A percentile compares a stretch with the other conserved stretches of the same genome.
Evolutionary conservation across 164 flowering plant species (phyloP).

Genomic region (Nelumbo lutea): DNA sequence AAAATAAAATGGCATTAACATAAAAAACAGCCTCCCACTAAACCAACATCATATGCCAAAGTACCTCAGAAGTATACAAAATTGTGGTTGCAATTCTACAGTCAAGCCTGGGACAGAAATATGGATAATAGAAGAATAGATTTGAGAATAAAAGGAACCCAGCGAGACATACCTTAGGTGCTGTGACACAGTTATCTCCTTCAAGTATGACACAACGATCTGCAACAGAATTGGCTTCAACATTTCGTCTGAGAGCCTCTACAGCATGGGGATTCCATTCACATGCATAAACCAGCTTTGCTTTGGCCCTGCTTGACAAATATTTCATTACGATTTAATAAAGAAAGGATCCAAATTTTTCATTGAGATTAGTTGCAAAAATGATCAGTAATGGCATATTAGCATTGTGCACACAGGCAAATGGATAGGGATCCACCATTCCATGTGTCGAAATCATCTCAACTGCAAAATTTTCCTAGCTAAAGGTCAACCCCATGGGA

Average conservation of each 20-base stretch:
- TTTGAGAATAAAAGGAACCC: neutral
- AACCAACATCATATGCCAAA: no score
- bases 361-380: no score
- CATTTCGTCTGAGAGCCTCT: conserved; percentile 72
- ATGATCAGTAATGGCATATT: neutral
- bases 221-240: conserved; percentile 59
- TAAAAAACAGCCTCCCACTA: no score
- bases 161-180: conserved; percentile 60
- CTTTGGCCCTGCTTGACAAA: conserved; percentile 60
- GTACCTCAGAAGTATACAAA: no score
- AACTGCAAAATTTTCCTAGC: neutral
- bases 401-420: neutral
- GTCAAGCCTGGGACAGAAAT: neutral
- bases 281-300: conserved; percentile 91
- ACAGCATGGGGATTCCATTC: conserved; percentile 97
- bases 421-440: neutral
- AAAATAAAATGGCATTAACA: no score
- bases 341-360: no score
- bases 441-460: neutral
- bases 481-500: neutral
- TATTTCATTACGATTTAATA: no score
- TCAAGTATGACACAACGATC: conserved; percentile 79
- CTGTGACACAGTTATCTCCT: conserved; percentile 78
- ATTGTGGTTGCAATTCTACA: no score
- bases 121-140: neutral